Evolutionary conservation across 2,329 filamentous ascomycete genomes (phyloP).

Genomic region (Colletotrichum magnum): DNA sequence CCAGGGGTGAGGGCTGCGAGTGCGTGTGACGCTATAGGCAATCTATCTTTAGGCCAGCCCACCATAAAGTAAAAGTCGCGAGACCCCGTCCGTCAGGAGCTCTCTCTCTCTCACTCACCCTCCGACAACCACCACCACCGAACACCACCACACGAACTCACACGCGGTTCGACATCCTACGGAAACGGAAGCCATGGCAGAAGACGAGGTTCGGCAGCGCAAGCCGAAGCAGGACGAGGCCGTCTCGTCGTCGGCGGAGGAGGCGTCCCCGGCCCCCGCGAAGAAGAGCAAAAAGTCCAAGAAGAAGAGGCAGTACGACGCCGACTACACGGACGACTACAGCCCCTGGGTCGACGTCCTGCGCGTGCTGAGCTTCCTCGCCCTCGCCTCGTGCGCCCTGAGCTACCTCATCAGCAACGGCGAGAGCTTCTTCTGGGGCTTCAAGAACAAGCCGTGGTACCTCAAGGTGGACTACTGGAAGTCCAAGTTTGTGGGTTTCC

Average conservation of each 20-base stretch:
- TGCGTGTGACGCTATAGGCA: conserved; percentile 5
- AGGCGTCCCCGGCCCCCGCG: conserved; percentile 18
- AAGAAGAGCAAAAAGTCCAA: conserved; percentile 22
- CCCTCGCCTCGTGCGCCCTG: conserved; percentile 76
- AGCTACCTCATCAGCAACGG: conserved; percentile 84
- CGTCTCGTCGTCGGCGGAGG: conserved; percentile 48
- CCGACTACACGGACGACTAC: conserved; percentile 75
- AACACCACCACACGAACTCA: not conserved
- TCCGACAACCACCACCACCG: not conserved
- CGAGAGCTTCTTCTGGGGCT: conserved; percentile 78
- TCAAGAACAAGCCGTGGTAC: conserved; percentile 74
- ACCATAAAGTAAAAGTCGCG: conserved; percentile 18
- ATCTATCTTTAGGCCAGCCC: conserved; percentile 16
- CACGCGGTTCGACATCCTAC: not conserved
- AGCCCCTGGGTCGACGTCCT: conserved; percentile 74
- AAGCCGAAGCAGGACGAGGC: conserved; percentile 53
- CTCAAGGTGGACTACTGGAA: conserved; percentile 71
- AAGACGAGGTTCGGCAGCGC: conserved; percentile 58
- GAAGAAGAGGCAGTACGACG: conserved; percentile 44
- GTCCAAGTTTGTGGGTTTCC: conserved; percentile 68
- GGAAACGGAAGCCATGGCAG: conserved; percentile 49
- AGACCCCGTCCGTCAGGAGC: not conserved
- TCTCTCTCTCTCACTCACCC: too few species aligned
- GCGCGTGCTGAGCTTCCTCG: conserved; percentile 76
- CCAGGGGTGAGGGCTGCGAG: conserved; percentile 1